phyloP scores from a whole-genome alignment of 2,329 filamentous ascomycete genomes.

The Pezicula neosporulosa region DNA sequence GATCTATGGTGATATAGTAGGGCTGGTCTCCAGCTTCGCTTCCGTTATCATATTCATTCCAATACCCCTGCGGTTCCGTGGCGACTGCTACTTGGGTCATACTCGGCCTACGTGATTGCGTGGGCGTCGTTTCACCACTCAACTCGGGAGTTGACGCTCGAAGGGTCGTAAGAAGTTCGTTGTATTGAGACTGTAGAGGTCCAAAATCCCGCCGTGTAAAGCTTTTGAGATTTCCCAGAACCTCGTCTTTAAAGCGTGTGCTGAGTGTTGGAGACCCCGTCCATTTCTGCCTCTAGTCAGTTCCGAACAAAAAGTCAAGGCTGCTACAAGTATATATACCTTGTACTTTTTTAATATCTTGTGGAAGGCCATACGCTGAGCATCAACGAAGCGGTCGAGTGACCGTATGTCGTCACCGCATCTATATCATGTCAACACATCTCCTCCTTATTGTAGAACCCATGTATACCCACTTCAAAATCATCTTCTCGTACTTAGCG shows the following conservation, averaged over 20 bases:
- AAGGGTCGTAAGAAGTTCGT: conserved; percentile 45
- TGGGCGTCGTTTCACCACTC: conserved; percentile 17
- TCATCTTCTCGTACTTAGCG: conserved; percentile 23
- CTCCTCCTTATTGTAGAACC: not conserved
- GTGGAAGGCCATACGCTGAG: conserved; percentile 72
- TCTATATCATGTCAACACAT: conserved; percentile 26
- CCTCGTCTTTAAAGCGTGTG: conserved; percentile 61
- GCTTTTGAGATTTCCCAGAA: conserved; percentile 65
- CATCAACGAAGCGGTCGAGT: conserved; percentile 68
- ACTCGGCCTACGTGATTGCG: conserved; percentile 16
- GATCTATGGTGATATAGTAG: conserved; percentile 74
- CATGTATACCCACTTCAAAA: conserved; percentile 19
- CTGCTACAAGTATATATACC: conserved; percentile 35
- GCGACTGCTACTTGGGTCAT: conserved; percentile 3
- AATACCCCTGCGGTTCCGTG: conserved; percentile 46
- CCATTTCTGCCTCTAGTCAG: conserved; percentile 62
- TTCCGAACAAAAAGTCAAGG: not conserved
- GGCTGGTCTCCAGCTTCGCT: conserved; percentile 61
- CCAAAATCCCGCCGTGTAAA: conserved; percentile 67
- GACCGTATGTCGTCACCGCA: conserved; percentile 70
- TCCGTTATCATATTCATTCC: conserved; percentile 85
- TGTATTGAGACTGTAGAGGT: conserved; percentile 46
- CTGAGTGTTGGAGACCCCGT: conserved; percentile 67
- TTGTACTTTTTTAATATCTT: conserved; percentile 85
- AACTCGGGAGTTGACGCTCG: conserved; percentile 33